Percentiles rank a stretch among this genome's conserved stretches.
phyloP scores from a whole-genome alignment of 352 stramenopile species.

The Phytophthora colocasiae region DNA sequence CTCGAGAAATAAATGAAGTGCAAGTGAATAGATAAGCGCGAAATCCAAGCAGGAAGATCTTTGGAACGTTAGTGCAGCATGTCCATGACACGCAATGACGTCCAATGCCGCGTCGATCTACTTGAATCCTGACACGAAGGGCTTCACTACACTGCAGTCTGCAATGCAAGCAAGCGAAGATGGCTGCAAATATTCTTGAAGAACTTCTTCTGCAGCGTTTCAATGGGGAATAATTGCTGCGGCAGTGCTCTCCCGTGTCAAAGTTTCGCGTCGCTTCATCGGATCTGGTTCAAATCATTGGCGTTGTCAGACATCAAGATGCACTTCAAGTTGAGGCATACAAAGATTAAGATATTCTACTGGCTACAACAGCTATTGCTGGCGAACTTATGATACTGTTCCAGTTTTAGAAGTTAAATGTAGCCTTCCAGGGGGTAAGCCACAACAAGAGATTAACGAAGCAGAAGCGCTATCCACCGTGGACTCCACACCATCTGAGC shows the following conservation, averaged over 20 bases:
- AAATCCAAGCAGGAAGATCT: conserved; percentile 26
- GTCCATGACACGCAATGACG: conserved; percentile 18
- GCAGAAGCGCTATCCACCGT: background rate
- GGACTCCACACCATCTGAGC: background rate
- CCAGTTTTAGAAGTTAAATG: conserved; percentile 15
- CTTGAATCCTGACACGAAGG: background rate
- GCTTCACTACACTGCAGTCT: too few relatives aligned
- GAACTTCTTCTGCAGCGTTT: conserved; percentile 9
- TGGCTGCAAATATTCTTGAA: too few relatives aligned
- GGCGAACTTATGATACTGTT: conserved; percentile 18
- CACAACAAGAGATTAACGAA: conserved; percentile 12
- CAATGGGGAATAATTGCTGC: background rate
- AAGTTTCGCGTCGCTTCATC: conserved; percentile 22
- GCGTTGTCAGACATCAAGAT: conserved; percentile 11
- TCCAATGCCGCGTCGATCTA: background rate
- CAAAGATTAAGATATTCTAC: conserved; percentile 14
- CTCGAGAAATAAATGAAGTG: conserved; percentile 8
- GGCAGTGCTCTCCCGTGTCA: conserved; percentile 4
- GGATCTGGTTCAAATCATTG: background rate
- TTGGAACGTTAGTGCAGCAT: conserved; percentile 16
- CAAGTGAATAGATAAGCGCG: conserved; percentile 6
- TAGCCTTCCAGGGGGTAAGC: background rate
- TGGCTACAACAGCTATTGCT: conserved; percentile 22
- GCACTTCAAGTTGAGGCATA: conserved; percentile 36
- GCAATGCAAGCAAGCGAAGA: too few relatives aligned